Conservation (phyloP, 495 filamentous ascomycete species). For the Chaetomidium leptoderma region DNA sequence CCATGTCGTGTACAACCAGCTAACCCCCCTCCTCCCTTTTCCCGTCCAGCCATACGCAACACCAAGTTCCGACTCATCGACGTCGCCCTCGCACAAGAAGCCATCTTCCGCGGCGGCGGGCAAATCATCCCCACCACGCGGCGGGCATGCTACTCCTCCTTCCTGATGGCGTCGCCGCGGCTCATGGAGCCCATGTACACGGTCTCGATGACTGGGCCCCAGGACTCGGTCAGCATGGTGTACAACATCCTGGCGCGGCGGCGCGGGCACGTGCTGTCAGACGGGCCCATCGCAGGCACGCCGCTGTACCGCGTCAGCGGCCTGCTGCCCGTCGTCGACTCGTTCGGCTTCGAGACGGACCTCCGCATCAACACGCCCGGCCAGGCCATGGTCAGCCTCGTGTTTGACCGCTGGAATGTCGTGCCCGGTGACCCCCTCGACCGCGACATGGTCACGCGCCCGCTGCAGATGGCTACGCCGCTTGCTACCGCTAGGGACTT, state of each 20-base stretch:
- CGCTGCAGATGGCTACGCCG: slow-evolving; percentile 79
- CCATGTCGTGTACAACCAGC: neutral
- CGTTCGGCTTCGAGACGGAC: slow-evolving; percentile 96
- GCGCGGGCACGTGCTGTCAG: slow-evolving; percentile 85
- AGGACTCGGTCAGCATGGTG: slow-evolving; percentile 78
- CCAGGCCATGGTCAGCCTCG: slow-evolving; percentile 81
- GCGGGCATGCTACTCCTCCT: slow-evolving; percentile 86
- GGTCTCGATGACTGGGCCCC: slow-evolving; percentile 86
- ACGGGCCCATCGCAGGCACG: slow-evolving; percentile 91
- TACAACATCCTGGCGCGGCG: slow-evolving; percentile 89
- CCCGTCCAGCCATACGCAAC: slow-evolving; percentile 80
- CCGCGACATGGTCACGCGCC: slow-evolving; percentile 71
- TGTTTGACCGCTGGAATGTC: slow-evolving; percentile 92
- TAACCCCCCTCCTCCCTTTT: neutral
- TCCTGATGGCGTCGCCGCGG: slow-evolving; percentile 92
- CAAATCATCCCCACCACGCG: slow-evolving; percentile 96
- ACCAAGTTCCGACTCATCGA: slow-evolving; percentile 94
- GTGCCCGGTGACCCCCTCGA: slow-evolving; percentile 95
- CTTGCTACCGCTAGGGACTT: slow-evolving; percentile 91
- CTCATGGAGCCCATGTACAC: slow-evolving; percentile 95
- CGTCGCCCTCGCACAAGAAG: slow-evolving; percentile 76
- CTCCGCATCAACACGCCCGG: slow-evolving; percentile 93
- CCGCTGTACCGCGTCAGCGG: slow-evolving; percentile 90
- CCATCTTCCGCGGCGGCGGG: slow-evolving; percentile 90
- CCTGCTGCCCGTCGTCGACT: slow-evolving; percentile 91